phyloP scores from a whole-genome alignment of 2,329 filamentous ascomycete genomes.

The Xylariaceae sp. region DNA sequence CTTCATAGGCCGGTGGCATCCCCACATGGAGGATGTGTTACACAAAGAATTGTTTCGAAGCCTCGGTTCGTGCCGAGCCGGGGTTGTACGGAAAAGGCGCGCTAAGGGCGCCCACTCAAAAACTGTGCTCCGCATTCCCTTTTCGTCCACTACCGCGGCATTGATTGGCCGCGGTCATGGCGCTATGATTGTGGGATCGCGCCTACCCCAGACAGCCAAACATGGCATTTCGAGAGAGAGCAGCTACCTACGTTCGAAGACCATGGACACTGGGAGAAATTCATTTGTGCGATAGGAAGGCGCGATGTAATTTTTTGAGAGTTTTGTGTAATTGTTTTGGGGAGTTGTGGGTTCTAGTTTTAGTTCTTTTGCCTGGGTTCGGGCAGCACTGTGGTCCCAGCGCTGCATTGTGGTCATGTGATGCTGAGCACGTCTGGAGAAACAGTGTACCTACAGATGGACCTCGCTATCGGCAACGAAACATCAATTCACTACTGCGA shows the following conservation, averaged over 20 bases:
- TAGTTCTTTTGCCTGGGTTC: no score
- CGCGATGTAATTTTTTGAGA: no score
- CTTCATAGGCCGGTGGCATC: neutral
- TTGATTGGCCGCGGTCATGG: conserved; percentile 15
- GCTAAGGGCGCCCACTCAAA: neutral
- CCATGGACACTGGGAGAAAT: neutral
- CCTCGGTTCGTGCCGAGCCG: conserved; percentile 16
- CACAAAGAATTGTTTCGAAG: neutral
- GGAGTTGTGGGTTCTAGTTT: no score
- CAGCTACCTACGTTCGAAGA: neutral
- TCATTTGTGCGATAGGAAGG: neutral
- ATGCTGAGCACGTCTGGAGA: no score
- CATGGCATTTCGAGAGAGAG: neutral
- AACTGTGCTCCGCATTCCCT: conserved; percentile 8
- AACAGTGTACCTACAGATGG: no score
- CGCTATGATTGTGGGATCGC: conserved; percentile 4
- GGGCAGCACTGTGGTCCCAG: no score
- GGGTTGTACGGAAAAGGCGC: neutral
- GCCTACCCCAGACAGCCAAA: conserved; percentile 16
- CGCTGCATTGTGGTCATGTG: no score
- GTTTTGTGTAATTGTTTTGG: no score
- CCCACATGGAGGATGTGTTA: neutral
- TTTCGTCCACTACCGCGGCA: conserved; percentile 6
- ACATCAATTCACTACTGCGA: no score
- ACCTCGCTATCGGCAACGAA: no score